phyloP scores from a whole-genome alignment of 495 filamentous ascomycete species.

The Aeminium ludgeri region DNA sequence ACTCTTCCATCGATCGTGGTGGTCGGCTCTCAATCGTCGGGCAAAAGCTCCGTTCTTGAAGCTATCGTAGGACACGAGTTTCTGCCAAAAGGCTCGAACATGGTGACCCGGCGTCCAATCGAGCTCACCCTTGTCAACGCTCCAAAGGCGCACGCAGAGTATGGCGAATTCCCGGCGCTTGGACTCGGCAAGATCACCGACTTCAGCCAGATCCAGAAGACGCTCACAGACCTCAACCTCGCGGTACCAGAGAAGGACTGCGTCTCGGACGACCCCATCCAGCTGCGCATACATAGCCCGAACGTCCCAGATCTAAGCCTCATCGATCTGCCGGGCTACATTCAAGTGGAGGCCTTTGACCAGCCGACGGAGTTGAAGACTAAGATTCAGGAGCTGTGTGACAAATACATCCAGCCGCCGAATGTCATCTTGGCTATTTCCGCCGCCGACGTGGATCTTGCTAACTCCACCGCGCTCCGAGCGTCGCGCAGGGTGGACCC shows the following conservation, averaged over 20 bases:
- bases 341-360: constrained; percentile 80
- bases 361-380: constrained; percentile 85
- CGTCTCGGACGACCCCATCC: constrained; percentile 92
- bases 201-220: constrained; percentile 82
- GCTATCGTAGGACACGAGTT: constrained; percentile 98
- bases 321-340: constrained; percentile 94
- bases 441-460: constrained; percentile 89
- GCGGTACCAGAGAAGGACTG: constrained; percentile 81
- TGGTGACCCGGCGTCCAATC: constrained; percentile 93
- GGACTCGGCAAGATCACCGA: constrained; percentile 83
- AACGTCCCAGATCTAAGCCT: constrained; percentile 90
- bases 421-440: constrained; percentile 97
- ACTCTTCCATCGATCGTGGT: constrained; percentile 93
- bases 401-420: constrained; percentile 92
- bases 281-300: constrained; percentile 84
- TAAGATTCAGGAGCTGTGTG: constrained; percentile 90
- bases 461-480: constrained; percentile 84
- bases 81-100: constrained; percentile 90
- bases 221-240: constrained; percentile 84
- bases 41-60: constrained; percentile 94
- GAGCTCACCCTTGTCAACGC: constrained; percentile 95
- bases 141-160: constrained; percentile 74
- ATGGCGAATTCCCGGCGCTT: constrained; percentile 89
- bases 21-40: constrained; percentile 94
- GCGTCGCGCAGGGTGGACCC: constrained; percentile 88